Evolutionary conservation across 495 filamentous ascomycete genomes (phyloP), one percentile per base, ranked within the genome.

Genomic region (Hypoxylon perforatum): DNA sequence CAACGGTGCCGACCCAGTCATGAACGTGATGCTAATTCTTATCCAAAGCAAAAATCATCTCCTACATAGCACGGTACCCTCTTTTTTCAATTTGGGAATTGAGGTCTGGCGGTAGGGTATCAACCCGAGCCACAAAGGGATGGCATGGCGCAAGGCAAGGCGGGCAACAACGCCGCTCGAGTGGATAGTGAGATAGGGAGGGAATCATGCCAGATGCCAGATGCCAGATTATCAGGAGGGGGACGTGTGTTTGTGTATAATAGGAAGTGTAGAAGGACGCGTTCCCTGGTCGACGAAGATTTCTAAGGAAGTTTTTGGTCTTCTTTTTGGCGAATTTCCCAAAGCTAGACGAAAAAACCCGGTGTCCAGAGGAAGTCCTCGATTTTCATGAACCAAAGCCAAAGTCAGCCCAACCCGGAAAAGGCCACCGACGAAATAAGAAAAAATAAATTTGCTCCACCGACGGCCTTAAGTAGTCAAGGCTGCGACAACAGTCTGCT

Each of bases 391-490:
- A 60, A 61, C 41, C 50, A 57, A 61, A 45, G 8, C 3, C 1
- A 33, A 33, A 10, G 1, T 10, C 56, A 69, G 66, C 66, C 61
- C 66, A 69, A 69, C 45, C 66, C 50, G 47, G 33, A 69, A 65
- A 30, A 38, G 66, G 66, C 66, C 52, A 69, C 66, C 66, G 66
- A 69, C 66, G 36, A 63, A 57, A 53, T 15, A 33, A 28, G 8
- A 28, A 28, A 28, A 23, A 25, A 50, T 6, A 57, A 61, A 42
- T 59, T 63, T 64, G 28, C 61, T 69, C 60, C 66, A 69, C 66
- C 61, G 60, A 69, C 60, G 50, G 60, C 55, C 57, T 64, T 60
- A 63, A 69, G 65, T 69, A 69, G 65, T 57, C 60, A 61, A 36
- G 38, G 60, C 51, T 53, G 45, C 65, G 22, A 60, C 59, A 41